Evolutionary conservation across 352 stramenopile genomes (phyloP).

Genomic region (Phytophthora crassamura): DNA sequence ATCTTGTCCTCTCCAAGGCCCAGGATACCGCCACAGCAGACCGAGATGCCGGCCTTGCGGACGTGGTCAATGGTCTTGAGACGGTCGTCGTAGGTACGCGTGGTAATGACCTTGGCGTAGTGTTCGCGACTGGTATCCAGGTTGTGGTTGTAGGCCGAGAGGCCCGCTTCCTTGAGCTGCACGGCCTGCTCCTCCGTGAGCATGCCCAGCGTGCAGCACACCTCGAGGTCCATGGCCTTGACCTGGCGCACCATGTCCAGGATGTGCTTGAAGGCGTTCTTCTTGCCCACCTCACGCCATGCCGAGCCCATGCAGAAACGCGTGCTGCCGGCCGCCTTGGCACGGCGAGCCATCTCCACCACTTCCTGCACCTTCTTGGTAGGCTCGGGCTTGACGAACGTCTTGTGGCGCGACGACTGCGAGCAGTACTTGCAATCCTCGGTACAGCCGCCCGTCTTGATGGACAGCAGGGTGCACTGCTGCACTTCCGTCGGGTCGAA

Average conservation of each 20-base stretch:
- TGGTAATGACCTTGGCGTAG: conserved; percentile 97
- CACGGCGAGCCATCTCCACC: conserved; percentile 93
- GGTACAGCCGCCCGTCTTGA: conserved; percentile 97
- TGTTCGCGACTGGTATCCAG: conserved; percentile 97
- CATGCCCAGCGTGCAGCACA: conserved; percentile 98
- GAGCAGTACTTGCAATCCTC: conserved; percentile 97
- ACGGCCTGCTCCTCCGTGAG: conserved; percentile 95
- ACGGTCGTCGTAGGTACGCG: conserved; percentile 96
- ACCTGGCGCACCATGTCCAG: conserved; percentile 97
- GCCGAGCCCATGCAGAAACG: conserved; percentile 99
- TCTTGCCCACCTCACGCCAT: conserved; percentile 98
- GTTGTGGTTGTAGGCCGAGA: conserved; percentile 99
- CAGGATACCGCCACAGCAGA: conserved; percentile 98
- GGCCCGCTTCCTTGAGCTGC: conserved; percentile 97
- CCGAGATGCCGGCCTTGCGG: conserved; percentile 96
- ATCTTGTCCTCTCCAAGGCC: conserved; percentile 95
- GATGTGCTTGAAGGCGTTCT: conserved; percentile 98
- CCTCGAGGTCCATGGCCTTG: conserved; percentile 92
- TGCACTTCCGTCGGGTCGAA: conserved; percentile 97
- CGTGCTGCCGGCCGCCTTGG: conserved; percentile 96
- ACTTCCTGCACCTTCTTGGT: conserved; percentile 98
- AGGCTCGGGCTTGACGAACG: conserved; percentile 98
- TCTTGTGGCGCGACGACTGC: conserved; percentile 96
- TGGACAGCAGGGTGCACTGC: conserved; percentile 97
- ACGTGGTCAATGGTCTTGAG: conserved; percentile 97